A percentile compares a stretch with the other conserved stretches of the same genome.
phyloP scores from a whole-genome alignment of 352 stramenopile genomes.

The Phytopythium chamaehyphon region DNA sequence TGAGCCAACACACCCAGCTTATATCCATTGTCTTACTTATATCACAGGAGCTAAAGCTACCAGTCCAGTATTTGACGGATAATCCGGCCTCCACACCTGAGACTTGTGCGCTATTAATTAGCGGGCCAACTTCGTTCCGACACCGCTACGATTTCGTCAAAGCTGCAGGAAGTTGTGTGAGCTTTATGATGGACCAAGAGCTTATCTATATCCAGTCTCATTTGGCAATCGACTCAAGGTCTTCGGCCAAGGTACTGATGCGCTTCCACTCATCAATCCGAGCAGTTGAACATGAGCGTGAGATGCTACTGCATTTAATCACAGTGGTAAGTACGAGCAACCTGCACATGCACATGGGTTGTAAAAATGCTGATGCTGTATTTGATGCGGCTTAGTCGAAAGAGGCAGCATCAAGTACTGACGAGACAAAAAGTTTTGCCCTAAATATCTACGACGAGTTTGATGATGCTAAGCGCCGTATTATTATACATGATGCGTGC shows the following conservation, averaged over 20 bases:
- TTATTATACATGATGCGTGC: constrained; percentile 25
- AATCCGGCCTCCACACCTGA: constrained; percentile 49
- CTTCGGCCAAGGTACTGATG: constrained; percentile 47
- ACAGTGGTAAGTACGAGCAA: constrained; percentile 23
- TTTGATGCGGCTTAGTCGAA: constrained; percentile 1
- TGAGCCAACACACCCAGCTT: neutral
- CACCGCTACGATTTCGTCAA: constrained; percentile 63
- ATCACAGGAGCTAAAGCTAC: constrained; percentile 53
- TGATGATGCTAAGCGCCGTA: constrained; percentile 50
- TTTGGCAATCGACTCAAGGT: constrained; percentile 51
- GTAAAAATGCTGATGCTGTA: too few species aligned
- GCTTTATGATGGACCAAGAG: constrained; percentile 32
- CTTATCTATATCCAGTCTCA: constrained; percentile 40
- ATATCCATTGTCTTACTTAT: neutral
- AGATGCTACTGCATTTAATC: constrained; percentile 34
- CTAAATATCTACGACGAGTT: constrained; percentile 37
- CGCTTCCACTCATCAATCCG: constrained; percentile 46
- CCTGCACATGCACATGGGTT: too few species aligned
- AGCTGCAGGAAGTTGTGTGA: constrained; percentile 22
- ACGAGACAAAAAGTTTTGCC: constrained; percentile 18
- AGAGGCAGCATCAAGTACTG: neutral
- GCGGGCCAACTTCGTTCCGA: constrained; percentile 54
- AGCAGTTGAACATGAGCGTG: constrained; percentile 34
- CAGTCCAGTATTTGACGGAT: constrained; percentile 69
- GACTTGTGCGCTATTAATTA: constrained; percentile 46